These are phyloP conservation scores for Lophiotrema nucula DNA, from an alignment of 495 filamentous ascomycete genomes.

Conservation along the genomic window DNA sequence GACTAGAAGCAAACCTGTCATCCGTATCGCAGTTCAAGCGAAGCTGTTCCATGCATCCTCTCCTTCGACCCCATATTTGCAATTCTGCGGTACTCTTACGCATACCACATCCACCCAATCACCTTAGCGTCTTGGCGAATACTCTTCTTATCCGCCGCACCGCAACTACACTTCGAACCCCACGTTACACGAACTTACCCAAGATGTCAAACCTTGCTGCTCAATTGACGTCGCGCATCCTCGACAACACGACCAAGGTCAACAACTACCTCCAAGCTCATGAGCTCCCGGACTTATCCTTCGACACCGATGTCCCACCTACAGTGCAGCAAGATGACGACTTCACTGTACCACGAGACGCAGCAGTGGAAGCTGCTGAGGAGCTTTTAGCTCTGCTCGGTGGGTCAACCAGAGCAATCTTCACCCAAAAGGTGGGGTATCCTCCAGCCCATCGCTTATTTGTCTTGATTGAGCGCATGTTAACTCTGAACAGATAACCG, in stretches of 20 bases:
- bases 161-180: no score
- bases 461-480: no score
- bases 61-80: no score
- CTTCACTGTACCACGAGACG: not conserved
- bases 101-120: no score
- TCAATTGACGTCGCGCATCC: not conserved
- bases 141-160: no score
- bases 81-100: no score
- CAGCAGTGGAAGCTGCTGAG: not conserved
- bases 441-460: no score
- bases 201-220: not conserved
- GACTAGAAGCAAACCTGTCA: no score
- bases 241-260: not conserved
- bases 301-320: not conserved
- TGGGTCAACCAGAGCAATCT: not conserved
- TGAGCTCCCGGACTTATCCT: not conserved
- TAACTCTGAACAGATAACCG: not conserved
- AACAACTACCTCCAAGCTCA: not conserved
- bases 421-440: not conserved
- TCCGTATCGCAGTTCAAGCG: no score
- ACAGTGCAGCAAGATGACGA: not conserved
- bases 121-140: no score
- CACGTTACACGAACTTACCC: no score
- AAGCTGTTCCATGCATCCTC: no score
- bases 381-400: not conserved